A percentile compares a stretch with the other conserved stretches of the same genome.
Evolutionary conservation across 805 yeast genomes (phyloP).

Genomic region (Diddensiella santjacobensis): DNA sequence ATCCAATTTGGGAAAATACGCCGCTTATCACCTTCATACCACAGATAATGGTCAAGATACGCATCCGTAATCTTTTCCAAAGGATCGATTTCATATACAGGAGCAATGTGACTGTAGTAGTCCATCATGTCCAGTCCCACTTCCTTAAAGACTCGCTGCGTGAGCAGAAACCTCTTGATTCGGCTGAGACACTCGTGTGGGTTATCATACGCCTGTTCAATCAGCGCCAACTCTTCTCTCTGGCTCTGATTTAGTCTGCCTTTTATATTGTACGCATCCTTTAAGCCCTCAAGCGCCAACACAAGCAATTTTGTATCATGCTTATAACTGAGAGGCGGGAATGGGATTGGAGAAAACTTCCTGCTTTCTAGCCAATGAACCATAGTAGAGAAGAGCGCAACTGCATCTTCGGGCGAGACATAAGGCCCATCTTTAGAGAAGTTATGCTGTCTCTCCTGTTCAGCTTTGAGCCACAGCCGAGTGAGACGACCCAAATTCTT

Average conservation of each 20-base stretch:
- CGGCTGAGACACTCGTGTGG: slow-evolving; percentile 91
- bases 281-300: slow-evolving; percentile 82
- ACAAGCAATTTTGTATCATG: slow-evolving; percentile 90
- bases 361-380: slow-evolving; percentile 88
- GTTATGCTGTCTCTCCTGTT: slow-evolving; percentile 80
- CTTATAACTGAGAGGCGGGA: slow-evolving; percentile 87
- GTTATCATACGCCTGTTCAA: slow-evolving; percentile 94
- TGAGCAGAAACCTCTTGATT: slow-evolving; percentile 72
- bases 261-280: slow-evolving; percentile 71
- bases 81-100: slow-evolving; percentile 87
- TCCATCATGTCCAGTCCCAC: slow-evolving; percentile 88
- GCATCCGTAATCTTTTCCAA: slow-evolving; percentile 95
- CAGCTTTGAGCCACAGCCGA: slow-evolving; percentile 86
- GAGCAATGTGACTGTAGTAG: slow-evolving; percentile 74
- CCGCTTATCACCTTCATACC: slow-evolving; percentile 92
- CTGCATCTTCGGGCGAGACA: slow-evolving; percentile 83
- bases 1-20: slow-evolving; percentile 92
- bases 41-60: slow-evolving; percentile 87
- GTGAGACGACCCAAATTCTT: slow-evolving; percentile 91
- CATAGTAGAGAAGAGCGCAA: slow-evolving; percentile 77
- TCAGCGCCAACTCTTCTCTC: slow-evolving; percentile 86
- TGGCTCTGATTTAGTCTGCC: slow-evolving; percentile 80
- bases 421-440: slow-evolving; percentile 86
- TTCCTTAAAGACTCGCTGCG: slow-evolving; percentile 91
- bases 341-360: slow-evolving; percentile 81